Evolutionary conservation across 306 rosid genomes (phyloP).

Genomic region (Sesbania bispinosa): DNA sequence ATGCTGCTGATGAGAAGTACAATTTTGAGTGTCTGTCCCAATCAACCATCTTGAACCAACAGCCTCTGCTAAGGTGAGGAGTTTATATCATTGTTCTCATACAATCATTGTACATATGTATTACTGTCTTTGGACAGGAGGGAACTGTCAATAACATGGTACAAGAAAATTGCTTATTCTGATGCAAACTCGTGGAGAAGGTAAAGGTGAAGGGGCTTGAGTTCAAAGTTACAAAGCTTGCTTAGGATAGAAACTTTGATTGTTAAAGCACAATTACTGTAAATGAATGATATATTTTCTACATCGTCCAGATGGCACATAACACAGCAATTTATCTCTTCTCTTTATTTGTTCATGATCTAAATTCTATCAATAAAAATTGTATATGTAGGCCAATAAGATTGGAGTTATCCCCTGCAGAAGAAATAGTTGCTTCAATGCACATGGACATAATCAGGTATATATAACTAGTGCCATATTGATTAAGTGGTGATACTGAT

Average conservation of each 20-base stretch:
- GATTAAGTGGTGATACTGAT: constrained; percentile 9
- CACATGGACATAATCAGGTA: constrained; percentile 90
- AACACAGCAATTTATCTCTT: background rate
- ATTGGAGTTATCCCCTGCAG: constrained; percentile 91
- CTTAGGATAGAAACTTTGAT: background rate
- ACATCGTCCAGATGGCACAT: background rate
- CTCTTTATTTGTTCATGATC: constrained; percentile 24
- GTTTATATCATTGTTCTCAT: constrained; percentile 21
- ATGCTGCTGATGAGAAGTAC: constrained; percentile 98
- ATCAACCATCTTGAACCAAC: constrained; percentile 87
- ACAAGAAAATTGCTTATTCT: constrained; percentile 4
- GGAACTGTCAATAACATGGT: constrained; percentile 9
- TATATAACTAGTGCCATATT: constrained; percentile 31
- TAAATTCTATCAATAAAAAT: background rate
- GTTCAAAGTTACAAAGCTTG: constrained; percentile 3
- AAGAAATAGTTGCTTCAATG: constrained; percentile 91
- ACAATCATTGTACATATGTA: background rate
- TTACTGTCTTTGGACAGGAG: constrained; percentile 13
- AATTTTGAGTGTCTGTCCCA: constrained; percentile 85
- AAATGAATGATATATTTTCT: no score
- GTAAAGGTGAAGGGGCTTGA: background rate
- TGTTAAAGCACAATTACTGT: background rate
- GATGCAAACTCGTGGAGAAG: constrained; percentile 4
- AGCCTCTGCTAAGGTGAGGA: constrained; percentile 88
- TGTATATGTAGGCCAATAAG: constrained; percentile 59